These are phyloP conservation scores for Grigorovia jiainica DNA, from an alignment of 805 yeast genomes.

Conservation along the genomic window DNA sequence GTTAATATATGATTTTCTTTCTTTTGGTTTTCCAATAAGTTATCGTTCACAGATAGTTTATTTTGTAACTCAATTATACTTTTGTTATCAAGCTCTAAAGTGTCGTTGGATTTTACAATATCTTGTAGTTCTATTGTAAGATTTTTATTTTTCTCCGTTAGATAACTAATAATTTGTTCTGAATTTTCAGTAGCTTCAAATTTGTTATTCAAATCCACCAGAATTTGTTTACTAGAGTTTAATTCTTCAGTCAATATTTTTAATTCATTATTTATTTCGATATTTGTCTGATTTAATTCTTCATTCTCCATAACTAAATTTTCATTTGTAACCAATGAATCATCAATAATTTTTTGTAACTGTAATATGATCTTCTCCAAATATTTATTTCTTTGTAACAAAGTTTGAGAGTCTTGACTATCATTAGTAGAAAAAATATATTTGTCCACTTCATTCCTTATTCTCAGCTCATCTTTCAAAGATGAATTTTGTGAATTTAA, in stretches of 20 bases:
- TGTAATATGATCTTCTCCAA: constrained; percentile 1
- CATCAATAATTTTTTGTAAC: constrained; percentile 7
- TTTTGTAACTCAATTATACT: no score
- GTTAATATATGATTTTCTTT: background rate
- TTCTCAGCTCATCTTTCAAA: constrained; percentile 26
- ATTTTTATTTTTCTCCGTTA: constrained; percentile 30
- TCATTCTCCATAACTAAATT: constrained; percentile 6
- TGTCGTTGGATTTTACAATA: no score
- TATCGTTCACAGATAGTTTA: no score
- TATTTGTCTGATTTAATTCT: constrained; percentile 4
- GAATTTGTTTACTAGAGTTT: constrained; percentile 8
- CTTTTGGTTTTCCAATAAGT: no score
- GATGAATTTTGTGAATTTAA: constrained; percentile 29
- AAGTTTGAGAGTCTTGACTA: background rate
- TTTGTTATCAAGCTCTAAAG: no score
- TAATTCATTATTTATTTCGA: background rate
- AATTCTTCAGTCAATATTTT: constrained; percentile 5
- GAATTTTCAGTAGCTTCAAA: constrained; percentile 24
- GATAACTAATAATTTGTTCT: constrained; percentile 27
- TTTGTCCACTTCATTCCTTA: constrained; percentile 10
- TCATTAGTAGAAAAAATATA: constrained; percentile 2
- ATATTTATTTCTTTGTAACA: constrained; percentile 1
- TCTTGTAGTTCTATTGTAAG: constrained; percentile 14
- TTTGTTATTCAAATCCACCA: constrained; percentile 22
- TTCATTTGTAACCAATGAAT: constrained; percentile 6